Evolutionary conservation across 148 eudicot species (phyloP).

Genomic region (Tetragonia tetragonoides): DNA sequence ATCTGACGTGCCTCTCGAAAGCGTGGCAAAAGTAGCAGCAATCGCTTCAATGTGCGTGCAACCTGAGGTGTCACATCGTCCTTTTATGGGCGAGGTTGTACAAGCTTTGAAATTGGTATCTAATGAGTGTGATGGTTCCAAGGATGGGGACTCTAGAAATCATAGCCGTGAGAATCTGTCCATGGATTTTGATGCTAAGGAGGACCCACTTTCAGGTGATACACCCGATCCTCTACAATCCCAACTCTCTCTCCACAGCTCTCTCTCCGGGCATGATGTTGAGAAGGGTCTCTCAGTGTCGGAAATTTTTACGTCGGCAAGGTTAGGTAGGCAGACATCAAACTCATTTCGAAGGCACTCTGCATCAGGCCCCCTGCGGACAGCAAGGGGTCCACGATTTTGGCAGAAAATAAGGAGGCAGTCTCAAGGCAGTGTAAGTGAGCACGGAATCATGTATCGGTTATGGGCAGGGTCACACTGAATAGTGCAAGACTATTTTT

Average conservation of each 20-base stretch:
- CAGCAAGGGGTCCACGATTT: conserved; percentile 32
- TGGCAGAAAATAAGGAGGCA: conserved; percentile 58
- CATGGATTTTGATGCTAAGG: conserved; percentile 34
- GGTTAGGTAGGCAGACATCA: conserved; percentile 32
- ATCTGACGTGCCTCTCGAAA: conserved; percentile 46
- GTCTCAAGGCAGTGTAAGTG: conserved; percentile 62
- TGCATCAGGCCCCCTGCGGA: conserved; percentile 65
- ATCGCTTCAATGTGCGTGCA: conserved; percentile 98
- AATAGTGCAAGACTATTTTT: conserved; percentile 5
- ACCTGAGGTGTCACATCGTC: conserved; percentile 91
- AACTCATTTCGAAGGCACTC: conserved; percentile 60
- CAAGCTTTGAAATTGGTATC: conserved; percentile 87
- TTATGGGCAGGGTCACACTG: conserved; percentile 66
- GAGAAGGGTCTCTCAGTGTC: conserved; percentile 62
- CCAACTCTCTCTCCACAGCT: conserved; percentile 37
- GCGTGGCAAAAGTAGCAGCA: conserved; percentile 77
- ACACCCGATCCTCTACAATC: conserved; percentile 29
- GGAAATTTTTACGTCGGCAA: conserved; percentile 41
- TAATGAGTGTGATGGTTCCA: conserved; percentile 54
- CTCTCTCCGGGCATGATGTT: conserved; percentile 37
- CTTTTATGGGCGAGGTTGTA: conserved; percentile 98
- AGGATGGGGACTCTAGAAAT: conserved; percentile 42
- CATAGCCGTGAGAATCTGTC: conserved; percentile 52
- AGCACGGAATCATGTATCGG: conserved; percentile 51
- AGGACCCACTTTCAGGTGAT: conserved; percentile 28